These are phyloP conservation scores for Plantago major DNA, from an alignment of 257 asterid genomes.

Conservation along the genomic window DNA sequence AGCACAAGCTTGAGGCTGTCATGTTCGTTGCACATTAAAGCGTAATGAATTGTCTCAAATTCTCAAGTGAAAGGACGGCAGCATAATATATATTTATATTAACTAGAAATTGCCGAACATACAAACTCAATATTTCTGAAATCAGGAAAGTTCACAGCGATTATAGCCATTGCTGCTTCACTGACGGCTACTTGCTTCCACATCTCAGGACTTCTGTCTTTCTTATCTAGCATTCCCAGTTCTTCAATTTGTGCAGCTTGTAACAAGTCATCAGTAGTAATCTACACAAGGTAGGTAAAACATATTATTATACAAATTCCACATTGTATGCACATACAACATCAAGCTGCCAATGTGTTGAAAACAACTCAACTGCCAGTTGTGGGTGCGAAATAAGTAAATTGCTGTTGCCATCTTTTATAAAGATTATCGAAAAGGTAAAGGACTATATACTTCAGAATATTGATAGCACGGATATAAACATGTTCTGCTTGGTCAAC, in stretches of 20 bases:
- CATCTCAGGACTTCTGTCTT: slow-evolving; percentile 80
- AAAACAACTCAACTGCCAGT: neutral
- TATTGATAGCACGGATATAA: no score
- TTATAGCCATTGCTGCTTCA: slow-evolving; percentile 90
- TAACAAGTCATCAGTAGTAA: slow-evolving; percentile 88
- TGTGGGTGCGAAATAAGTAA: no score
- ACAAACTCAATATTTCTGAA: slow-evolving; percentile 83
- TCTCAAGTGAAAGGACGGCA: no score
- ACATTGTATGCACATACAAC: slow-evolving; percentile 6
- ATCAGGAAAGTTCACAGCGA: slow-evolving; percentile 89
- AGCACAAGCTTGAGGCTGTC: no score
- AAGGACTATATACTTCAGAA: no score
- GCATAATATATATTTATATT: slow-evolving; percentile 5
- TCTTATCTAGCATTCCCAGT: slow-evolving; percentile 80
- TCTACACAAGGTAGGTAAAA: slow-evolving; percentile 39
- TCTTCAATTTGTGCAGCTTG: slow-evolving; percentile 99
- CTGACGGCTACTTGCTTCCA: slow-evolving; percentile 96
- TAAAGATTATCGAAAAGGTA: no score
- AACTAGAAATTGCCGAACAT: slow-evolving; percentile 28
- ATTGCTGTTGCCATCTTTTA: no score
- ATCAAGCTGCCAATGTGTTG: neutral
- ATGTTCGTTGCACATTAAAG: no score
- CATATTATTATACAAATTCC: slow-evolving; percentile 2
- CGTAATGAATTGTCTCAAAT: neutral
- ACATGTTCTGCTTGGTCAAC: no score